phyloP scores from a whole-genome alignment of 2,329 filamentous ascomycete genomes.

The Fragosphaeria purpurea region DNA sequence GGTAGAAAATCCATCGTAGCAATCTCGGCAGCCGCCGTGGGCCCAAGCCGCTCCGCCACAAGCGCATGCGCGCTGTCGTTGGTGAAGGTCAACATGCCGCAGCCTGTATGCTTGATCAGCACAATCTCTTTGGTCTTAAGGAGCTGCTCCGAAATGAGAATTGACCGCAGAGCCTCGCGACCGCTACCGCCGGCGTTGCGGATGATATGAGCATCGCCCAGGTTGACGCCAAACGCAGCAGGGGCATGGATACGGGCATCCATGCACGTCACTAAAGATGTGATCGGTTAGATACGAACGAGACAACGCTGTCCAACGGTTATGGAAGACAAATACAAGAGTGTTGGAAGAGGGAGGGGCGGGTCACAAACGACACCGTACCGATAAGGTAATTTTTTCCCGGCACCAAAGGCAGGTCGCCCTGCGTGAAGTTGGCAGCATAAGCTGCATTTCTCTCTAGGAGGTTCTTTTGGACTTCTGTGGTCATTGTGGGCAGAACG shows the following conservation, averaged over 20 bases:
- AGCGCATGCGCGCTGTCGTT: conserved; percentile 44
- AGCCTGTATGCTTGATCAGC: conserved; percentile 64
- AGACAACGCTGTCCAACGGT: too few species aligned
- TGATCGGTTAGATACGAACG: too few species aligned
- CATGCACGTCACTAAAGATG: conserved; percentile 61
- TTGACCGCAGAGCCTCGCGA: conserved; percentile 59
- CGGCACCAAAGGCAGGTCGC: conserved; percentile 56
- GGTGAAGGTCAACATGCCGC: conserved; percentile 64
- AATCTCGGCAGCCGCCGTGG: conserved; percentile 36
- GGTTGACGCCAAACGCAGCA: conserved; percentile 56
- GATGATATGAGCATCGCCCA: conserved; percentile 71
- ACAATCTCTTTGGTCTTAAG: conserved; percentile 67
- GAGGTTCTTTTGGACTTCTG: conserved; percentile 19
- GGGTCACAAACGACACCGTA: conserved; percentile 20
- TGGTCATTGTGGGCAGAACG: conserved; percentile 9
- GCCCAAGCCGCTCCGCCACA: conserved; percentile 48
- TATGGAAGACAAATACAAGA: neutral
- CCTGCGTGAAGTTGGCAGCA: conserved; percentile 47
- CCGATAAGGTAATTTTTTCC: conserved; percentile 57
- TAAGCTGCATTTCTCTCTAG: conserved; percentile 19
- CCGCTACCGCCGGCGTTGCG: conserved; percentile 62
- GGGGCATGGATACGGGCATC: conserved; percentile 64
- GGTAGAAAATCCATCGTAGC: conserved; percentile 47
- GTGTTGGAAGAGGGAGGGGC: too few species aligned
- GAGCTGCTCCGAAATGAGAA: conserved; percentile 71